Conservation (phyloP, 2,329 filamentous ascomycete species). For the Pestalotiopsis sp. region DNA sequence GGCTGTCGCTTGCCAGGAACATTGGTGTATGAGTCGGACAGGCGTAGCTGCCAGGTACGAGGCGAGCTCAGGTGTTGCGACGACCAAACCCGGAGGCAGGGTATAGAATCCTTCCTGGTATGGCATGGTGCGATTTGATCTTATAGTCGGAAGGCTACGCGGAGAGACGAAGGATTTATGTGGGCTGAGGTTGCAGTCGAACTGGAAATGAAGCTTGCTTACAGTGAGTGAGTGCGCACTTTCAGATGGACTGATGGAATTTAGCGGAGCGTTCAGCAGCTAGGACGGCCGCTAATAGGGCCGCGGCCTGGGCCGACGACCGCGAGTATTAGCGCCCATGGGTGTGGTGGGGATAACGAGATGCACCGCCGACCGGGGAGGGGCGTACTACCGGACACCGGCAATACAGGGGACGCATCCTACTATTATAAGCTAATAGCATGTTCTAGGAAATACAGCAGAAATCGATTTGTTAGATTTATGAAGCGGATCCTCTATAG, state of each 20-base stretch:
- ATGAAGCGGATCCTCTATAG: no score
- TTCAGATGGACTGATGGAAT: neutral
- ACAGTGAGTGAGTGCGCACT: neutral
- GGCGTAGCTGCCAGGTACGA: neutral
- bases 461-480: neutral
- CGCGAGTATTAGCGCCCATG: neutral
- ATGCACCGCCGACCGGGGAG: neutral
- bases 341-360: neutral
- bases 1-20: neutral
- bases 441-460: neutral
- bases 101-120: neutral
- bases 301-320: neutral
- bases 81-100: neutral
- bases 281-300: neutral
- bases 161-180: neutral
- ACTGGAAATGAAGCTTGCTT: neutral
- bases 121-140: neutral
- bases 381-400: neutral
- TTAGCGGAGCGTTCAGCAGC: no score
- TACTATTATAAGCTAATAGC: neutral
- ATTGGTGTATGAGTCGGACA: neutral
- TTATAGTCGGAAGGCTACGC: neutral
- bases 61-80: neutral
- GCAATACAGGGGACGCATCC: neutral
- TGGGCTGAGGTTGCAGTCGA: neutral